These are phyloP conservation scores for Sphenostylis stenocarpa DNA, from an alignment of 306 rosid species.

Conservation along the genomic window DNA sequence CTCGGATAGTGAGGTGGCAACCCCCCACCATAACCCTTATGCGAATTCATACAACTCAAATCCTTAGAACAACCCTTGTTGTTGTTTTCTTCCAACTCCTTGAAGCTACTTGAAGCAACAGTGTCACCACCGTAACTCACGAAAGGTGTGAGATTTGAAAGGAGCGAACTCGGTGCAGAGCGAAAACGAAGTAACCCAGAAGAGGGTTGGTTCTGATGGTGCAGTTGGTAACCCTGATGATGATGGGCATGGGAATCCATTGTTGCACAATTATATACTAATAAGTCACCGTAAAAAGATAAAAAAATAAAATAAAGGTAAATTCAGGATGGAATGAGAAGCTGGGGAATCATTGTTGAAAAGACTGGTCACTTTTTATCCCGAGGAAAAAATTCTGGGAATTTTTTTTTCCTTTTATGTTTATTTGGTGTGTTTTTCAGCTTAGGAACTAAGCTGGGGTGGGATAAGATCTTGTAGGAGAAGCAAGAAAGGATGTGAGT, in stretches of 20 bases:
- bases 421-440: slow-evolving; percentile 44
- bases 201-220: slow-evolving; percentile 38
- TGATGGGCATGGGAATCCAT: slow-evolving; percentile 69
- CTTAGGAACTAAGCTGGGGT: slow-evolving; percentile 70
- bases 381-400: slow-evolving; percentile 36
- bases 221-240: slow-evolving; percentile 32
- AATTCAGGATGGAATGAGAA: slow-evolving; percentile 33
- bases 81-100: slow-evolving; percentile 34
- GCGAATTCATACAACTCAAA: slow-evolving; percentile 43
- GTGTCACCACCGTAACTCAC: slow-evolving; percentile 10
- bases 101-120: slow-evolving; percentile 37
- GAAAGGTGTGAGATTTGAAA: slow-evolving; percentile 41
- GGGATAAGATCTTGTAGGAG: slow-evolving; percentile 84
- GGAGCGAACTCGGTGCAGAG: slow-evolving; percentile 73
- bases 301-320: neutral
- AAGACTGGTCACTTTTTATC: slow-evolving; percentile 40
- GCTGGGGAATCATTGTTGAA: slow-evolving; percentile 34
- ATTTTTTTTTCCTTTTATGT: slow-evolving; percentile 13
- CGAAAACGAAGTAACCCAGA: slow-evolving; percentile 82
- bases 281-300: slow-evolving; percentile 26
- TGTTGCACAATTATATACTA: neutral
- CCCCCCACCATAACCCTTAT: slow-evolving; percentile 42
- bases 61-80: slow-evolving; percentile 34
- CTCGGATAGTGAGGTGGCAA: slow-evolving; percentile 91
- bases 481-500: slow-evolving; percentile 46